Conservation (phyloP, 2,329 filamentous ascomycete species). For the Cercospora sesami region DNA sequence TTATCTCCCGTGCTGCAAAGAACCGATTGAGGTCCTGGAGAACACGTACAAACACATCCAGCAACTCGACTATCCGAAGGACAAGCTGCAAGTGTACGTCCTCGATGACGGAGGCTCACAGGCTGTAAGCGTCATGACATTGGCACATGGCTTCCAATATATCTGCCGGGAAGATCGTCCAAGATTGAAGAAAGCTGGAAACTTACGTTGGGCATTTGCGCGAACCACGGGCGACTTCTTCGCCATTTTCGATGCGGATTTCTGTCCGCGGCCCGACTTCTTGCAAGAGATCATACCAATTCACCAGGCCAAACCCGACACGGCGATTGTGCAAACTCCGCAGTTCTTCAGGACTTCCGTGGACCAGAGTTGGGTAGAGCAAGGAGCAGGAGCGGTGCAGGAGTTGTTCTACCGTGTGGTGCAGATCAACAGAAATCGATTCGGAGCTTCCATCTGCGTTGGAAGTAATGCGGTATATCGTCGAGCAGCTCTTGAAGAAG, state of each 20-base stretch:
- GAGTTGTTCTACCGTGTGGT: constrained; percentile 49
- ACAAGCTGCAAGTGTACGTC: constrained; percentile 44
- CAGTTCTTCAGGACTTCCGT: constrained; percentile 46
- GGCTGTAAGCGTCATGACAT: constrained; percentile 39
- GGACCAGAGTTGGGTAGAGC: constrained; percentile 49
- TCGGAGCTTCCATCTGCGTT: constrained; percentile 47
- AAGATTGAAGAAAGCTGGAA: constrained; percentile 47
- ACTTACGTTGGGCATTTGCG: constrained; percentile 46
- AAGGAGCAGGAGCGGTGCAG: constrained; percentile 47
- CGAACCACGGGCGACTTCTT: constrained; percentile 46
- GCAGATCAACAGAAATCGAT: constrained; percentile 45
- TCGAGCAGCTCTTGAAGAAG: constrained; percentile 43
- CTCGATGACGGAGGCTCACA: constrained; percentile 44
- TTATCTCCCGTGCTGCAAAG: constrained; percentile 47
- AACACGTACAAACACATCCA: constrained; percentile 43
- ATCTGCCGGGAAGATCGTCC: constrained; percentile 46
- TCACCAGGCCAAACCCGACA: constrained; percentile 43
- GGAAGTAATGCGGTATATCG: constrained; percentile 48
- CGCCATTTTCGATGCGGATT: constrained; percentile 48
- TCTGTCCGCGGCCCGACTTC: constrained; percentile 47
- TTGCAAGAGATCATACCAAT: constrained; percentile 44
- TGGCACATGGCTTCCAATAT: constrained; percentile 43
- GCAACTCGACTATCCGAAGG: constrained; percentile 42
- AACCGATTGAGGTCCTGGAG: constrained; percentile 45
- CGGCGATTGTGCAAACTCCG: constrained; percentile 46